Conservation (phyloP, 2,329 filamentous ascomycete species). For the Ceratocystiopsis brevicomis region DNA sequence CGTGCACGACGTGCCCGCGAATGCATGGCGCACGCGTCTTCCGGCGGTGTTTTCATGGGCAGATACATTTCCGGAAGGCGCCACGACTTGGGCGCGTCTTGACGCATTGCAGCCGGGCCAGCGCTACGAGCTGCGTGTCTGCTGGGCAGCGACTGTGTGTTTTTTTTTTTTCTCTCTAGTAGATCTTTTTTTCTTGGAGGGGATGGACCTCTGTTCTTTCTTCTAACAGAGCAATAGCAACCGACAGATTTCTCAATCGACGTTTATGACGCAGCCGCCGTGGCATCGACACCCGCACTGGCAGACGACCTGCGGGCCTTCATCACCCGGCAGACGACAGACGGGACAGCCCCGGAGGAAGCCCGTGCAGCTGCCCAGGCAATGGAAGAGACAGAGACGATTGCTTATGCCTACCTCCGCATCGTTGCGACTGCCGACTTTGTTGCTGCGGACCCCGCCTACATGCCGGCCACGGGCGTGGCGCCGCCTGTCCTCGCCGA, state of each 20-base stretch:
- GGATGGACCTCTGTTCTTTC: too few species aligned
- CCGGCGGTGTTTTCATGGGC: constrained; percentile 47
- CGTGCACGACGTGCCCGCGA: not conserved
- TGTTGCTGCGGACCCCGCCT: constrained; percentile 50
- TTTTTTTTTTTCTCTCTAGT: not conserved
- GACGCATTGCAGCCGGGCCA: constrained; percentile 48
- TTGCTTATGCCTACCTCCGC: constrained; percentile 41
- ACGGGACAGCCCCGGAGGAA: too few species aligned
- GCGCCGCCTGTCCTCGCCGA: constrained; percentile 63
- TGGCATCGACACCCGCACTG: constrained; percentile 43
- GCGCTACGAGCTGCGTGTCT: constrained; percentile 80
- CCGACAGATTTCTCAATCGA: constrained; percentile 62
- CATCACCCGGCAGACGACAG: constrained; percentile 11
- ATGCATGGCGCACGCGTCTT: constrained; percentile 41
- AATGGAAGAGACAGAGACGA: not conserved
- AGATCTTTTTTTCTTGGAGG: too few species aligned
- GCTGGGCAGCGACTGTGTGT: constrained; percentile 74
- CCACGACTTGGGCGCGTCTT: constrained; percentile 67
- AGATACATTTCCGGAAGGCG: constrained; percentile 31
- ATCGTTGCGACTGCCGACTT: constrained; percentile 68
- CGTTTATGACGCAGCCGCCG: constrained; percentile 39
- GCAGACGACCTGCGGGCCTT: constrained; percentile 46
- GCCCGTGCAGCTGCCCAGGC: too few species aligned
- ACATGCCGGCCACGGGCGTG: constrained; percentile 41
- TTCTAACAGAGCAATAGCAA: constrained; percentile 37